Conservation (phyloP, 129 eudicot genomes). For the Lactuca sativa region DNA sequence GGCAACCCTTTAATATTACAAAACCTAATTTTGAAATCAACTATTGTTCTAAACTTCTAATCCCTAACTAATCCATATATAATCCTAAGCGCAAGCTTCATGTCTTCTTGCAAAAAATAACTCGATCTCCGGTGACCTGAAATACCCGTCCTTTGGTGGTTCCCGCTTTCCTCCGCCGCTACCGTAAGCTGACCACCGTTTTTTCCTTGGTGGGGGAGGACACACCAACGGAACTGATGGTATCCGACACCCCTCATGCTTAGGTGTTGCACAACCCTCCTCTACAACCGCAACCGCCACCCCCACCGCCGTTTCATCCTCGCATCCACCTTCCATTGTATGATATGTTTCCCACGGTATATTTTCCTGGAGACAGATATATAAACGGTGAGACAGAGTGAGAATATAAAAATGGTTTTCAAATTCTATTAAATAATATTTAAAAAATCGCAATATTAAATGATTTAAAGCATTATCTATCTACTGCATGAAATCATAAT, state of each 20-base stretch:
- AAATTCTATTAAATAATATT: background rate
- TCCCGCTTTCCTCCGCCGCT: constrained; percentile 11
- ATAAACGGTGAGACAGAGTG: constrained; percentile 14
- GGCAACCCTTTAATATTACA: background rate
- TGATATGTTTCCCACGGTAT: background rate
- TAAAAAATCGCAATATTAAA: background rate
- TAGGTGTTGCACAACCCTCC: constrained; percentile 24
- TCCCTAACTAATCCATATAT: background rate
- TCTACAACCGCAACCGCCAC: background rate
- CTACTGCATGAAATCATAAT: background rate
- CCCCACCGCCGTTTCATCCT: constrained; percentile 5
- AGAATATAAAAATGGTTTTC: background rate
- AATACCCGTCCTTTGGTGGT: constrained; percentile 27
- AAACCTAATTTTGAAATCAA: background rate
- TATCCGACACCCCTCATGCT: constrained; percentile 25
- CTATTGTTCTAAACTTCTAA: background rate
- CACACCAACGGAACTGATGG: constrained; percentile 18
- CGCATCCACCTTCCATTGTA: constrained; percentile 10
- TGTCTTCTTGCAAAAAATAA: constrained; percentile 20
- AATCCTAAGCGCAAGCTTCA: constrained; percentile 21
- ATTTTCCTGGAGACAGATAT: background rate
- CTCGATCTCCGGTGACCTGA: constrained; percentile 30
- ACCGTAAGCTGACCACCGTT: constrained; percentile 8
- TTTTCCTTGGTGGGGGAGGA: constrained; percentile 33
- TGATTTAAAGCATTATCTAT: background rate